These are phyloP conservation scores for Mortierella hygrophila DNA, from an alignment of 192 early-diverging fungal species.

Conservation along the genomic window DNA sequence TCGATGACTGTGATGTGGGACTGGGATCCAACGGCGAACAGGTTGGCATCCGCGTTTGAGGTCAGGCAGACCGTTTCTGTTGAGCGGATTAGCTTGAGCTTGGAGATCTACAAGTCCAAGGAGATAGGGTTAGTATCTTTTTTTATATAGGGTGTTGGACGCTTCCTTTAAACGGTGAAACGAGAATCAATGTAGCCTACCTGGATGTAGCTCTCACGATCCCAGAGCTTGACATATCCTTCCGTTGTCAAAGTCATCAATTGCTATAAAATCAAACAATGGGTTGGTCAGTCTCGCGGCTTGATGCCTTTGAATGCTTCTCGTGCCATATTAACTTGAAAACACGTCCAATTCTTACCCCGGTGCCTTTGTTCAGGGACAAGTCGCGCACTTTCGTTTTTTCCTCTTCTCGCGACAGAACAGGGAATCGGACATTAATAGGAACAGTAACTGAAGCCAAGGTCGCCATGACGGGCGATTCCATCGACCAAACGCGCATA, in stretches of 20 bases:
- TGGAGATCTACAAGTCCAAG: constrained; percentile 9
- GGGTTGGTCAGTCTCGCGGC: background rate
- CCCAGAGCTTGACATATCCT: constrained; percentile 77
- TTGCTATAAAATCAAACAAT: constrained; percentile 11
- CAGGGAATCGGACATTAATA: constrained; percentile 48
- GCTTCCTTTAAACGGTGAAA: background rate
- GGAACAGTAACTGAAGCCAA: constrained; percentile 23
- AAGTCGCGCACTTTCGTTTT: constrained; percentile 71
- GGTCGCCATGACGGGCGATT: constrained; percentile 28
- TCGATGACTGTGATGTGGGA: constrained; percentile 55
- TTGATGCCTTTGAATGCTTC: background rate
- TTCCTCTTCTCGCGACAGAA: constrained; percentile 49
- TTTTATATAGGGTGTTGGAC: background rate
- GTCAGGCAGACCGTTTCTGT: constrained; percentile 57
- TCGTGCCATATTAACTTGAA: background rate
- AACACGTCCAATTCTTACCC: constrained; percentile 22
- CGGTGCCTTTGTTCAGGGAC: constrained; percentile 48
- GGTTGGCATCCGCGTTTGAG: constrained; percentile 36
- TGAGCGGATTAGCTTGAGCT: constrained; percentile 29
- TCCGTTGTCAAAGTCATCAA: constrained; percentile 70
- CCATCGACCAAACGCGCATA: constrained; percentile 66
- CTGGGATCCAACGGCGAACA: constrained; percentile 59
- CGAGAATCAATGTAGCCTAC: background rate
- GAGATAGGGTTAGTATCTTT: background rate
- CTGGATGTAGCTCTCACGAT: constrained; percentile 46